phyloP scores from a whole-genome alignment of 1,284 basidiomycete species.

The Austropuccinia psidii region DNA sequence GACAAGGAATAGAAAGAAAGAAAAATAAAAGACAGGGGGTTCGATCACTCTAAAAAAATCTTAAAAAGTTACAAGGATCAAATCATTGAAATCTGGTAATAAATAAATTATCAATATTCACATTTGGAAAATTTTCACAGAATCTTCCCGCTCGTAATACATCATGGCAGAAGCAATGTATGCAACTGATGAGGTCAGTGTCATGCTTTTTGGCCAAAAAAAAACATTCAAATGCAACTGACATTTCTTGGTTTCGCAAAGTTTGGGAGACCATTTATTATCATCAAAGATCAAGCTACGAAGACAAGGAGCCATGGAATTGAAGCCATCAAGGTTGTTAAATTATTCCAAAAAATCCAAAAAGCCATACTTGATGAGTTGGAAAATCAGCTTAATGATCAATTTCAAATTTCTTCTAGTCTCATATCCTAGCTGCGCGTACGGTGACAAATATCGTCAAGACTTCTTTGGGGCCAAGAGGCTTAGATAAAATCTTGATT shows the following conservation, averaged over 20 bases:
- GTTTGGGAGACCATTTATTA: slow-evolving; percentile 93
- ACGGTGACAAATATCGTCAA: slow-evolving; percentile 91
- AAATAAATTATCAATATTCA: no score
- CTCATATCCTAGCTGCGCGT: slow-evolving; percentile 84
- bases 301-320: slow-evolving; percentile 91
- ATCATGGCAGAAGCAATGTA: slow-evolving; percentile 59
- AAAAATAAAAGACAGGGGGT: no score
- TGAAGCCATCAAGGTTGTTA: slow-evolving; percentile 84
- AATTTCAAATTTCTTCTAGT: slow-evolving; percentile 53
- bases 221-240: neutral
- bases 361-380: neutral
- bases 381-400: slow-evolving; percentile 32
- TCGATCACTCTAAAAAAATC: no score
- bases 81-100: no score
- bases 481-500: slow-evolving; percentile 98
- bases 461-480: slow-evolving; percentile 89
- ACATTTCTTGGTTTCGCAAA: slow-evolving; percentile 46
- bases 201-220: neutral
- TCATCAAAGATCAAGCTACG: slow-evolving; percentile 70
- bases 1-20: no score
- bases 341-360: neutral
- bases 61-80: no score
- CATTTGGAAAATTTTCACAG: no score
- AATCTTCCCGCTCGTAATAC: no score
- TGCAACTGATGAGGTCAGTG: slow-evolving; percentile 74